Base-by-base conservation (phyloP, 371 early-diverging fungal genomes). In the Mortierella sp. region DNA sequence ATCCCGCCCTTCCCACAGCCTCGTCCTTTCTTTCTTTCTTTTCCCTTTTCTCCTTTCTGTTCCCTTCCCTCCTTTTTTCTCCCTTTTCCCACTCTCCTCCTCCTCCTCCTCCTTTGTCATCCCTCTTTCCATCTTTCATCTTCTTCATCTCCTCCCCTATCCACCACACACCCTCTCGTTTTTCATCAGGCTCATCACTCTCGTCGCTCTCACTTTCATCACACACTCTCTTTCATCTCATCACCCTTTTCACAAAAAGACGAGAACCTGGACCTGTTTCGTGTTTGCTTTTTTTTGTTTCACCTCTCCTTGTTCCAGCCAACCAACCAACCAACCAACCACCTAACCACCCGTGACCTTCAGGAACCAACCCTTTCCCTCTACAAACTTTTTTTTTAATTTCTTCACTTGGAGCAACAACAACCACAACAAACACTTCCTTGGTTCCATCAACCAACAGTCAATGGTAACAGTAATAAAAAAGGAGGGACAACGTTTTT, bases 391-490 rank as follows among this genome's bases (percentile, higher is more conserved):
- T 55, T 29, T 31, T 55, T 22, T 22, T n/a, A n/a, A n/a, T n/a
- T 47, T 47, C 19, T 41, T 72, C 29, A n/a, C 14, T 31, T 58
- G 29, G n/a, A 55, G 19, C 34, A 34, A 6, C 58, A 34, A 19
- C 19, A 34, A 19, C 29, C 29, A 31, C 31, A 58, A 34, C 31
- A 58, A 58, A 29, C 58, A 58, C 31, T 34, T 11, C 55, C n/a
- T n/a, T n/a, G n/a, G n/a, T n/a, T n/a, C n/a, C n/a, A n/a, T n/a
- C n/a, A n/a, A 67, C 39, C n/a, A 22, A 19, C 68, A 68, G 52
- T 50, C 69, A 69, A 53, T 69, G 69, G 69, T 53, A 50, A 43
- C 19, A 55, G 14, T 39, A 26, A 31, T n/a, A n/a, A n/a, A n/a
- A n/a, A n/a, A n/a, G n/a, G n/a, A n/a, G n/a, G n/a, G n/a, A n/a